Base-by-base conservation (phyloP, 176 grass and related monocot genomes). In the Aegilops sharonensis region DNA sequence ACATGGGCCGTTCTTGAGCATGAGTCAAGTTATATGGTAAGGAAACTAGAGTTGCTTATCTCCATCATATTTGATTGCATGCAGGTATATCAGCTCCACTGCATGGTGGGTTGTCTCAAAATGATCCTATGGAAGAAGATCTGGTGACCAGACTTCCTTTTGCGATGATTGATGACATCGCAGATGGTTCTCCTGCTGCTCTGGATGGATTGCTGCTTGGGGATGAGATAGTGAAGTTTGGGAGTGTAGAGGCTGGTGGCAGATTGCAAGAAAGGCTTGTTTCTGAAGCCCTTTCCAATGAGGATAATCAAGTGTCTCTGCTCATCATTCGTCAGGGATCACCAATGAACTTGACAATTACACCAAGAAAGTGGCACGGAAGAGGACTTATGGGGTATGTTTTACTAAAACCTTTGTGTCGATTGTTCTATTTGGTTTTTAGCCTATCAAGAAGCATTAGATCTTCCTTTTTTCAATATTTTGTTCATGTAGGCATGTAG, bases 221-320 rank as follows among this genome's bases (percentile, higher is more conserved):
- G 13, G 94, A 99, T 62, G 94, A 96, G 81, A 96, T 99, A 80
- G 85, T 96, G 35, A 96, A 95, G 68, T 99, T 96, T 88, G 94
- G 97, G 24, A 96, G 80, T 80, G 94, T 94, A 23, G 92, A 92
- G 85, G 90, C 88, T 70, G 92, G 94, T 11, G 87, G 90, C 65
- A 86, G 87, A 48, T 90, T 96, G 83, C 90, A 96, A 82, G 89
- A 88, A 86, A 94, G 88, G 72, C 92, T 98, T 69, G 27, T 94
- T 27, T 84, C 79, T 66, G 94, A 99, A 92, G 81, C 94, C 76
- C 32, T 89, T 83, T 95, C 90, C 7, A 96, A 88, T 14, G 86
- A 91, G 72, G 83, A 90, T 20, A 66, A 60, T 78, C 88, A 86
- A 77, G 63, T 96, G 72, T 43, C 84, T 90, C 84, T 98, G 79